Base-by-base conservation (phyloP, 116 monocot species). In the Trichopus zeylanicus region DNA sequence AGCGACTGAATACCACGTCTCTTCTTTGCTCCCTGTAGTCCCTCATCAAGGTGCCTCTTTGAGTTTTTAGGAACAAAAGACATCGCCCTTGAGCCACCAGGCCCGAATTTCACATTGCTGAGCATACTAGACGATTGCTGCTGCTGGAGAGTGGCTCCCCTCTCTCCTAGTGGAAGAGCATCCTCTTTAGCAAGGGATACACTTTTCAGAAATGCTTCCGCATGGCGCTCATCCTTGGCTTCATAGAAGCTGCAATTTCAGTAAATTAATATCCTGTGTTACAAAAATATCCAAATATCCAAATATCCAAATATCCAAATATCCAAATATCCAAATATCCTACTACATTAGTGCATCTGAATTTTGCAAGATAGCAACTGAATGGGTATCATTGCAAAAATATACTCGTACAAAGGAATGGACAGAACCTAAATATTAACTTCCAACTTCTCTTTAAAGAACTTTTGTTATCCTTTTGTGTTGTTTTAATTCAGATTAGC, bases 221-320 rank as follows among this genome's bases (percentile, higher is more conserved):
- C 95, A 60, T 90, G 95, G 5, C 90, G 82, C 22, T 86, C 90
- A 60, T 95, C 95, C 81, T 95, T 95, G 52, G 87, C 83, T 78
- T 95, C 95, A 31, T 89, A 95, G 6, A 95, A 72, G 65, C 94
- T 94, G 80, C 24, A 70, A 46, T 0, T 13, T 26, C 56, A 56
- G 29, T 56, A 5, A 28, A 29, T 29, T 18, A 29, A n/a, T 56
- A 28, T n/a, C 16, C 10, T 29, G 1, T 10, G 8, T 28, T 7
- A 20, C 13, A 48, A 48, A 51, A 32, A 24, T 33, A 21, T 1
- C 7, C 16, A n/a, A n/a, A n/a, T n/a, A n/a, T n/a, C n/a, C n/a
- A n/a, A n/a, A n/a, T n/a, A n/a, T n/a, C n/a, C n/a, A n/a, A n/a
- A n/a, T n/a, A n/a, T n/a, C n/a, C n/a, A n/a, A n/a, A n/a, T n/a